Base-by-base conservation (phyloP, 2,329 filamentous ascomycete species). In the Blastomyces parvus region DNA sequence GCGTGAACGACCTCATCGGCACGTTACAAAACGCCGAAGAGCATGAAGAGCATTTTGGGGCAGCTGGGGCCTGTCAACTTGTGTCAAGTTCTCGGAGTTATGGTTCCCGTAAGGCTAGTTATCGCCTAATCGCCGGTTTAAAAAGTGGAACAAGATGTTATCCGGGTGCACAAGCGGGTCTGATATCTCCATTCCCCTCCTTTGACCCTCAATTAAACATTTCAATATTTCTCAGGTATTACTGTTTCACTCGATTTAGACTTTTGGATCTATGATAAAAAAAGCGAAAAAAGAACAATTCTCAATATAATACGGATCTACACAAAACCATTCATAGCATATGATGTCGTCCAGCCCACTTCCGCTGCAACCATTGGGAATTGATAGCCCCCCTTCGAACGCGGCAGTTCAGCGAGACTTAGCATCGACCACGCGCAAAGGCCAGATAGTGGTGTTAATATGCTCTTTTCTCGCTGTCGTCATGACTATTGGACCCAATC, bases 401-500 rank as follows among this genome's bases (percentile, higher is more conserved):
- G 60, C 63, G 5, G 55, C 42, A 56, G 65, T 64, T 19, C 65
- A 69, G 9, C 66, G 71, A 25, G 68, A 64, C 11, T 64, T 76
- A 8, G 73, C 73, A 30, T 73, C 75, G 0, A 70, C 77, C 17
- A 75, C 78, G 0, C 73, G 74, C 44, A 71, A 72, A 63, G 77
- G 78, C 57, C 80, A 82, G 70, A 71, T 74, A 6, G 65, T 74
- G 1, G 78, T 81, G 27, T 71, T 82, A 17, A 64, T 76, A 22
- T 78, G 78, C 0, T 75, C 76, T 6, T 81, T 82, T 60, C 66
- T 77, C 0, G 77, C 77, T 50, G 79, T 81, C 44, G 74, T 74
- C 58, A 73, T 81, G 27, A 81, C 80, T 3, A 79, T 81, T 58
- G 79, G 80, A 13, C 76, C 81, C 63, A 82, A 82, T 65, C 79